phyloP scores from a whole-genome alignment of 2,329 filamentous ascomycete species.

The Eutypella sp. region DNA sequence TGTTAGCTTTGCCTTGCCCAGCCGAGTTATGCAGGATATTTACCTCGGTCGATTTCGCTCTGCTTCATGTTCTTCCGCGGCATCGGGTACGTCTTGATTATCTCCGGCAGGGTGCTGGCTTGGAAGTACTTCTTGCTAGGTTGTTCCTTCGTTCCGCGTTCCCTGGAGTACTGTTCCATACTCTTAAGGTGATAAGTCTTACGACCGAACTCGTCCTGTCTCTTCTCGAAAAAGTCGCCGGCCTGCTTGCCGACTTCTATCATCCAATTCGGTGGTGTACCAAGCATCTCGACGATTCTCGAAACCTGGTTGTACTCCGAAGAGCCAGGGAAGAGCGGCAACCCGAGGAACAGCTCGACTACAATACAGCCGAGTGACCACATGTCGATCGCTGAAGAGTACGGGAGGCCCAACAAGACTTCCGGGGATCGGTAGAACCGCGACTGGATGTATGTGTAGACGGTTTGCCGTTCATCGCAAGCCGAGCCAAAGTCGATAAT shows the following conservation, averaged over 20 bases:
- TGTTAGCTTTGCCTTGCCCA: slow-evolving; percentile 4
- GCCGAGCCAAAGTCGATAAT: slow-evolving; percentile 99
- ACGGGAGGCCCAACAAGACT: slow-evolving; percentile 89
- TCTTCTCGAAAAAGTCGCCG: slow-evolving; percentile 94
- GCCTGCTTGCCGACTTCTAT: slow-evolving; percentile 98
- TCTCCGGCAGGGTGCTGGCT: slow-evolving; percentile 87
- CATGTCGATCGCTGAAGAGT: slow-evolving; percentile 99
- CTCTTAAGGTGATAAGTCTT: slow-evolving; percentile 89
- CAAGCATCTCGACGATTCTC: slow-evolving; percentile 95
- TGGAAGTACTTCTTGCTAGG: slow-evolving; percentile 99
- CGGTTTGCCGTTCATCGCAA: slow-evolving; percentile 95
- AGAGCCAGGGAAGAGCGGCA: slow-evolving; percentile 92
- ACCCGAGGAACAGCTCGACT: slow-evolving; percentile 90
- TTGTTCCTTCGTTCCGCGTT: slow-evolving; percentile 95
- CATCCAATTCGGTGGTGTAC: slow-evolving; percentile 97
- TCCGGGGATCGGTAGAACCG: slow-evolving; percentile 97
- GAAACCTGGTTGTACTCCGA: slow-evolving; percentile 99
- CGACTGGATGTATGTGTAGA: slow-evolving; percentile 99
- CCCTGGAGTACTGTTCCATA: slow-evolving; percentile 95
- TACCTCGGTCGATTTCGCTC: slow-evolving; percentile 92
- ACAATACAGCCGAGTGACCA: slow-evolving; percentile 99
- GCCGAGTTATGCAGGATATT: slow-evolving; percentile 22
- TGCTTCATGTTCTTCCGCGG: slow-evolving; percentile 99
- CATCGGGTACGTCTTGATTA: slow-evolving; percentile 97
- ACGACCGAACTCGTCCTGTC: slow-evolving; percentile 83